phyloP scores from a whole-genome alignment of 1,139 yeast species.

The Nadsonia starkeyi-henricii region DNA sequence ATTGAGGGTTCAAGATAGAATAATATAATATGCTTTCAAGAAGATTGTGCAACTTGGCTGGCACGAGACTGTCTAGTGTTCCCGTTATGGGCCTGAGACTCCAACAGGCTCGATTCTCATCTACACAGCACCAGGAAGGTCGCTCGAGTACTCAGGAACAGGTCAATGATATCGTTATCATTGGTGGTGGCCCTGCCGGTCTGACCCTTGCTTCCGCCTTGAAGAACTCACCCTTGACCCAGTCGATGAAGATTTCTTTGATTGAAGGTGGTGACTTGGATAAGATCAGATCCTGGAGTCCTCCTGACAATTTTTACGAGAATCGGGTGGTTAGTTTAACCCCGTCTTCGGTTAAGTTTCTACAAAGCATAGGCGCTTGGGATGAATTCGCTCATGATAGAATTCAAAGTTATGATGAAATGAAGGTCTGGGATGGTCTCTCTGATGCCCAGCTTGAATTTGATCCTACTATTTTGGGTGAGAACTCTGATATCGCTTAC shows the following conservation, averaged over 20 bases:
- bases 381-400: slow-evolving; percentile 52
- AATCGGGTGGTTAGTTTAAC: slow-evolving; percentile 81
- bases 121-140: too few relatives aligned
- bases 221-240: slow-evolving; percentile 49
- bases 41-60: too few relatives aligned
- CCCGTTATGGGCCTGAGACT: too few relatives aligned
- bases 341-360: slow-evolving; percentile 57
- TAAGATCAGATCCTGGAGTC: slow-evolving; percentile 37
- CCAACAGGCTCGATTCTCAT: too few relatives aligned
- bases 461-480: slow-evolving; percentile 33
- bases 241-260: slow-evolving; percentile 46
- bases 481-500: slow-evolving; percentile 39
- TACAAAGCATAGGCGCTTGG: slow-evolving; percentile 68
- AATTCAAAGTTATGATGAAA: slow-evolving; percentile 64
- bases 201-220: slow-evolving; percentile 69
- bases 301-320: slow-evolving; percentile 46
- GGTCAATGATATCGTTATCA: slow-evolving; percentile 57
- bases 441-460: slow-evolving; percentile 57
- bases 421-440: slow-evolving; percentile 79
- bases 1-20: too few relatives aligned
- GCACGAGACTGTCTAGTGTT: too few relatives aligned
- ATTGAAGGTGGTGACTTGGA: slow-evolving; percentile 59
- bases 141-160: too few relatives aligned
- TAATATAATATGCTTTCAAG: too few relatives aligned
- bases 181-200: slow-evolving; percentile 99